Evolutionary conservation across 805 yeast species (phyloP).

Genomic region (Ogataea zsoltii): DNA sequence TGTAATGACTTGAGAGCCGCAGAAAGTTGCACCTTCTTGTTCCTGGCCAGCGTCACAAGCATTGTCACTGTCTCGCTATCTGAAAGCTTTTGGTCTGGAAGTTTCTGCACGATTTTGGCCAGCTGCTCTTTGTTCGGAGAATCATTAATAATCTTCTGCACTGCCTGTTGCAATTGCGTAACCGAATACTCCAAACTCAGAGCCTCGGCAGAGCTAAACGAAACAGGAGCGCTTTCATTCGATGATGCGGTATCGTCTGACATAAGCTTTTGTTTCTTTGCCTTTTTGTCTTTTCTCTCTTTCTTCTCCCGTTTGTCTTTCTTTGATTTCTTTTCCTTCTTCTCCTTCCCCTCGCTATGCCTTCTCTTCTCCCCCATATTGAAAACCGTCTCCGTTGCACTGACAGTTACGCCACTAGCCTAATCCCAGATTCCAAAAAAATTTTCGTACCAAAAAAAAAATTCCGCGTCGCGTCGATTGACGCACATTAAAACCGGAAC

Average conservation of each 20-base stretch:
- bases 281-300: background rate
- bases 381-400: background rate
- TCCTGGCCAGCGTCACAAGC: slow-evolving; percentile 50
- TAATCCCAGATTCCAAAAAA: too few relatives aligned
- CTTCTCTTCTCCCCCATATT: background rate
- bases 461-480: background rate
- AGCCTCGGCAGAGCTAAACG: slow-evolving; percentile 25
- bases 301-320: background rate
- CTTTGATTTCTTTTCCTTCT: background rate
- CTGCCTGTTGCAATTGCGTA: slow-evolving; percentile 50
- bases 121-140: slow-evolving; percentile 55
- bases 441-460: background rate
- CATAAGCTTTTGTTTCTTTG: too few relatives aligned
- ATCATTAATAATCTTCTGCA: slow-evolving; percentile 50
- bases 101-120: slow-evolving; percentile 27
- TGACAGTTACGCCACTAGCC: too few relatives aligned
- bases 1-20: slow-evolving; percentile 58
- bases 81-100: slow-evolving; percentile 13
- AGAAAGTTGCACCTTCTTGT: slow-evolving; percentile 58
- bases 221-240: background rate
- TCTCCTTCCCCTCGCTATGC: background rate
- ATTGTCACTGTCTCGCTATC: slow-evolving; percentile 38
- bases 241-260: too few relatives aligned
- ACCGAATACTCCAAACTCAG: slow-evolving; percentile 52
- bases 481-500: slow-evolving; percentile 5